Percentiles rank a stretch among this genome's conserved stretches.
These are phyloP conservation scores for Tetraselmis striata DNA, from an alignment of 139 green algal genomes.

Conservation along the genomic window DNA sequence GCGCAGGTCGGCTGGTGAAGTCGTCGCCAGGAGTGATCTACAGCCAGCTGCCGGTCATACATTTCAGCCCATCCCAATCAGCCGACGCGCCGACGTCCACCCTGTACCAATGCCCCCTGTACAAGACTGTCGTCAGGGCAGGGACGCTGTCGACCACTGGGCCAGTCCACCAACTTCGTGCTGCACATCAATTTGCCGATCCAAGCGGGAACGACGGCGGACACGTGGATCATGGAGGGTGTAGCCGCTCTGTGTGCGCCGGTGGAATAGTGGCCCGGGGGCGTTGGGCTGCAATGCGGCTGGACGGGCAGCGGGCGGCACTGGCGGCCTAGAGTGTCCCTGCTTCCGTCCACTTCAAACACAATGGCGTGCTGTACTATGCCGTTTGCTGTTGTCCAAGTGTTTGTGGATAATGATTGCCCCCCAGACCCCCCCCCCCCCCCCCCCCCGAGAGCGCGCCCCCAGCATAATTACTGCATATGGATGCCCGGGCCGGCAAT, in stretches of 20 bases:
- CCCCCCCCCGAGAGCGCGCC: no score
- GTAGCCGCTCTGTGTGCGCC: constrained; percentile 66
- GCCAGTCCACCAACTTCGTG: constrained; percentile 76
- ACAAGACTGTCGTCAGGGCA: constrained; percentile 72
- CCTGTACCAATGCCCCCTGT: constrained; percentile 72
- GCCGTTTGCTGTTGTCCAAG: no score
- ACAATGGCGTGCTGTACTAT: no score
- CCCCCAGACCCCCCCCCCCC: no score
- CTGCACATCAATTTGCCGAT: constrained; percentile 61
- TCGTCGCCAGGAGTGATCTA: constrained; percentile 58
- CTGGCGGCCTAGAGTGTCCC: no score
- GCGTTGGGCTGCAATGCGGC: no score
- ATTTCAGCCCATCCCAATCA: constrained; percentile 43
- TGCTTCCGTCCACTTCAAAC: no score
- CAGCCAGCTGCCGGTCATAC: constrained; percentile 62
- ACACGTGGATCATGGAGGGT: constrained; percentile 74
- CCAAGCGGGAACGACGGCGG: constrained; percentile 29
- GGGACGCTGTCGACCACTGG: constrained; percentile 76
- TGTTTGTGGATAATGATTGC: no score
- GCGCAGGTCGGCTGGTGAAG: constrained; percentile 46
- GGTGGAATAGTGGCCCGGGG: constrained; percentile 49
- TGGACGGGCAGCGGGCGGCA: no score
- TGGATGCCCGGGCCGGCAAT: no score
- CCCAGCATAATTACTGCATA: no score
- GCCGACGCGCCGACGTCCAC: background rate